Percentiles rank a stretch among this genome's conserved stretches.
Evolutionary conservation across 2,329 filamentous ascomycete species (phyloP).

Genomic region (Venturiaceae sp.): DNA sequence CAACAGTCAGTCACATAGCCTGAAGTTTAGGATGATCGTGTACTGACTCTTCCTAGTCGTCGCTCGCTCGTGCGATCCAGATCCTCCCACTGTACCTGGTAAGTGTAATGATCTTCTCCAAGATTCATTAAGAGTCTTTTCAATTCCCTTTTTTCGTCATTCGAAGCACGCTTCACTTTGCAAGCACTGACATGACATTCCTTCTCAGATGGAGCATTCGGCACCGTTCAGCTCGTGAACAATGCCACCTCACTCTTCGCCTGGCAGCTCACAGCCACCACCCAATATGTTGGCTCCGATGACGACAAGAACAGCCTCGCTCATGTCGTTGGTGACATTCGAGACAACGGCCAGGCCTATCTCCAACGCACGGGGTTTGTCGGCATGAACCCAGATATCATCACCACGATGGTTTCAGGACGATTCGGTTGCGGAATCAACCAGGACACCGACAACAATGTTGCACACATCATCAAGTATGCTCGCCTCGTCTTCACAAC

Average conservation of each 20-base stretch:
- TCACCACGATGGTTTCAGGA: background rate
- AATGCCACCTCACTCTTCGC: slow-evolving; percentile 18
- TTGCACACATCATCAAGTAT: background rate
- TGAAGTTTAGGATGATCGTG: background rate
- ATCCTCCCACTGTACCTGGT: slow-evolving; percentile 9
- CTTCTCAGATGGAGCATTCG: background rate
- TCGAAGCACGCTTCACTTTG: background rate
- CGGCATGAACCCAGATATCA: background rate
- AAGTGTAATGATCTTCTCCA: slow-evolving; percentile 1
- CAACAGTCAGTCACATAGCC: background rate
- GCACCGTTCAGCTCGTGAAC: slow-evolving; percentile 5
- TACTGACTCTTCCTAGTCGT: background rate
- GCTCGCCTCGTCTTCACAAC: background rate
- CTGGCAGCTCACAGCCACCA: slow-evolving; percentile 15
- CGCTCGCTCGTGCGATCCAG: slow-evolving; percentile 11
- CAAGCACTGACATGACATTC: no score
- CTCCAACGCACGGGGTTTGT: background rate
- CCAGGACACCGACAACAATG: background rate
- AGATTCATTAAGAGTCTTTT: background rate
- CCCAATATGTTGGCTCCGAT: background rate
- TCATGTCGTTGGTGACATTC: background rate
- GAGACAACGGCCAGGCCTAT: background rate
- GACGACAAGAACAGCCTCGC: background rate
- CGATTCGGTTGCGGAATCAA: background rate
- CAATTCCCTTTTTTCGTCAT: background rate